phyloP scores from a whole-genome alignment of 1,284 basidiomycete genomes.

The Psilocybe mexicana region DNA sequence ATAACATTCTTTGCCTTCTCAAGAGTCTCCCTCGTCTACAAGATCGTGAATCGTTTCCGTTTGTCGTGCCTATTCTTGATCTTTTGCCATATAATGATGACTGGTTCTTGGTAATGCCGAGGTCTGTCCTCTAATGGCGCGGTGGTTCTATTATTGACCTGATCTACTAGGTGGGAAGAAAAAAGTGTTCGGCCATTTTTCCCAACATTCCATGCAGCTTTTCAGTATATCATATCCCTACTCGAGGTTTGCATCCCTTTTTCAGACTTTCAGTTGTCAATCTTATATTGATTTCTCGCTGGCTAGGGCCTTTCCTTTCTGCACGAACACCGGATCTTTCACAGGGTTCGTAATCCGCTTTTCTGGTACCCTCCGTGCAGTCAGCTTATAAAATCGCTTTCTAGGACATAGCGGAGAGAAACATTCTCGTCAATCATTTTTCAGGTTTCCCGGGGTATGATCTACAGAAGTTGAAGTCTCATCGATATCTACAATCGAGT shows the following conservation, averaged over 20 bases:
- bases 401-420: not conserved
- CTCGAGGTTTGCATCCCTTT: not conserved
- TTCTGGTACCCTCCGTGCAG: not conserved
- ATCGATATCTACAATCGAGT: not conserved
- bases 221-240: not conserved
- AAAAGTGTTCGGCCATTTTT: not conserved
- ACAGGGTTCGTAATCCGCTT: not conserved
- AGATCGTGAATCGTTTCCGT: not conserved
- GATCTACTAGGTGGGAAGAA: not conserved
- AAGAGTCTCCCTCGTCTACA: not conserved
- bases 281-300: no score
- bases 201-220: not conserved
- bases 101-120: conserved; percentile 23
- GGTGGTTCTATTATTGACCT: not conserved
- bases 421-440: not conserved
- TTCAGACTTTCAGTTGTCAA: no score
- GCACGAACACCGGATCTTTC: not conserved
- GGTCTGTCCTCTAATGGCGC: conserved; percentile 4
- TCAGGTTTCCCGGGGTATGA: not conserved
- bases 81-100: conserved; percentile 13
- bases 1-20: conserved; percentile 10
- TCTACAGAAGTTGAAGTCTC: not conserved
- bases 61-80: conserved; percentile 14
- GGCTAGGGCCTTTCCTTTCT: not conserved
- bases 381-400: not conserved